Percentiles rank a stretch among this genome's conserved stretches.
phyloP scores from a whole-genome alignment of 2,329 filamentous ascomycete genomes.

The Aureobasidium sp. region DNA sequence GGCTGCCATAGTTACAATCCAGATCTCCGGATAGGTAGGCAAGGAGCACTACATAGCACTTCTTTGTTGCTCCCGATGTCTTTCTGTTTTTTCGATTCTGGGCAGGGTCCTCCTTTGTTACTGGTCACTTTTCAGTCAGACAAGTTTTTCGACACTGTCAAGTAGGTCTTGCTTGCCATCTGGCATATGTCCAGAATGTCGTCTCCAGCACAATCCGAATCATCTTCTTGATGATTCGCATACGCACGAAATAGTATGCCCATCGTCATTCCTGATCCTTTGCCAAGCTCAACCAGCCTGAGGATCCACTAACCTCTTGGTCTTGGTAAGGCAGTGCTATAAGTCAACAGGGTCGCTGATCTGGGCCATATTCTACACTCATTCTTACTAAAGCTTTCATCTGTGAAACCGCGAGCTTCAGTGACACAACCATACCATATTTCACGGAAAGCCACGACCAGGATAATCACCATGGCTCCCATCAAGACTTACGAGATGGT shows the following conservation, averaged over 20 bases:
- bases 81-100: background rate
- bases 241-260: background rate
- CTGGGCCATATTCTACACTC: background rate
- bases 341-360: background rate
- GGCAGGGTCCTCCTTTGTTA: too few species aligned
- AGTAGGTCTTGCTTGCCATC: background rate
- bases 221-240: background rate
- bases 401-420: too few species aligned
- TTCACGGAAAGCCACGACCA: background rate
- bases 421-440: background rate
- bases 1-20: background rate
- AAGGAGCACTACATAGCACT: background rate
- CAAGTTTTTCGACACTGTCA: background rate
- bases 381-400: background rate
- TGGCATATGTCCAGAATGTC: background rate
- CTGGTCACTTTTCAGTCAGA: too few species aligned
- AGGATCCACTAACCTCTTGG: background rate
- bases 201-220: too few species aligned
- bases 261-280: conserved; percentile 3
- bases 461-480: background rate
- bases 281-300: background rate
- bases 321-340: background rate
- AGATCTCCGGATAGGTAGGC: background rate
- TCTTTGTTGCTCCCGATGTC: background rate
- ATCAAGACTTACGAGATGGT: background rate